Base-by-base conservation (phyloP, 805 yeast genomes). In the Zygoascus bituminiphila region DNA sequence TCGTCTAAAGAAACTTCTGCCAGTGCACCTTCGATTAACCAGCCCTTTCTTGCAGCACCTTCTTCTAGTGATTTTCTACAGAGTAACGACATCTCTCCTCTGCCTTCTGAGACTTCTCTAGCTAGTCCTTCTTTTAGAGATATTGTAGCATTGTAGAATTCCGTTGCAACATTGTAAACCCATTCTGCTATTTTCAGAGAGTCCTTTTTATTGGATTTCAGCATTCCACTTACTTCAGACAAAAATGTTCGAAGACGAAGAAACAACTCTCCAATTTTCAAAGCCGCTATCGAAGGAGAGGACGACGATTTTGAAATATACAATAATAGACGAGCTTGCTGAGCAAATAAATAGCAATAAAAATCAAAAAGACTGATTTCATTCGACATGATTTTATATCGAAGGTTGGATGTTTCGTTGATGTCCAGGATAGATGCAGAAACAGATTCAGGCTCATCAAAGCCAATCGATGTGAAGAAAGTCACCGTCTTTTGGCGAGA, bases 61-160 rank as follows among this genome's bases (percentile, higher is more conserved):
- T 54, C 46, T 33, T 62, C 64, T 17, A 68, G 48, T 17, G 70
- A 63, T 44, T 71, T 74, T 21, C 78, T 57, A 43, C 65, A 61
- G 19, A 66, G 49, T 10, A 72, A 54, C 21, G 70, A 44, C 14
- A 76, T 51, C 50, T 74, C 77, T 0, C 74, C 78, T 6, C 64
- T 56, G 2, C 71, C 62, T 48, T 67, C 69, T 4, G 64, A 57
- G 4, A 65, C 61, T 33, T 66, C 72, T 17, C 62, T 53, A 22
- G 69, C 59, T 36, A 50, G 57, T 52, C 49, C 57, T 26, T 63
- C 63, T 37, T 58, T 64, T 42, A 47, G 55, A 14, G 52, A 57
- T 43, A 55, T 62, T 42, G 56, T 51, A 26, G 52, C 49, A 55
- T 56, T 52, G 69, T 62, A 56, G 65, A 74, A 48, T 69, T 74